These are phyloP conservation scores for Trichoderma sp. DNA, from an alignment of 2,329 filamentous ascomycete species.

Conservation along the genomic window DNA sequence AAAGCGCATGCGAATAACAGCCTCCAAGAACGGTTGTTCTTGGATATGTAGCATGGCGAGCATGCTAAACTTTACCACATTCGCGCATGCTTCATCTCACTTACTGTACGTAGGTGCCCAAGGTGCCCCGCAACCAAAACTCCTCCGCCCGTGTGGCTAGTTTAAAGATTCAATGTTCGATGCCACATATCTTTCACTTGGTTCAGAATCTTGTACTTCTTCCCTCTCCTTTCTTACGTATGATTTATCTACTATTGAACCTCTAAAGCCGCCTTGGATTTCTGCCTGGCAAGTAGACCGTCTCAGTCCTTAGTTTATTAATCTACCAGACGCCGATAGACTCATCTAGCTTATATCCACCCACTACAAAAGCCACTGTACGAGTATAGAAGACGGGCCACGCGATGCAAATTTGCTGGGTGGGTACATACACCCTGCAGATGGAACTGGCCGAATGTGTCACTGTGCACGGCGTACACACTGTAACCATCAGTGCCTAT, in stretches of 20 bases:
- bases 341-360: background rate
- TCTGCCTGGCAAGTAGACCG: background rate
- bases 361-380: background rate
- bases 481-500: background rate
- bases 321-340: background rate
- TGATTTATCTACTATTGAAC: background rate
- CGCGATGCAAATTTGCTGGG: background rate
- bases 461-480: background rate
- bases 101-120: background rate
- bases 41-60: background rate
- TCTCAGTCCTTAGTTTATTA: background rate
- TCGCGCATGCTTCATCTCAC: background rate
- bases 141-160: background rate
- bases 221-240: background rate
- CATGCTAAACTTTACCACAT: background rate
- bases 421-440: background rate
- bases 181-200: background rate
- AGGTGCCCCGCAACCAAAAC: too few species aligned
- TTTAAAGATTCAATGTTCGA: background rate
- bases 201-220: background rate
- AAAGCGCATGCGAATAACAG: background rate
- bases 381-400: background rate
- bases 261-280: background rate
- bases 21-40: background rate
- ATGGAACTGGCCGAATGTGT: background rate